Conservation (phyloP, 1,284 basidiomycete genomes). For the Pseudozyma sp. region DNA sequence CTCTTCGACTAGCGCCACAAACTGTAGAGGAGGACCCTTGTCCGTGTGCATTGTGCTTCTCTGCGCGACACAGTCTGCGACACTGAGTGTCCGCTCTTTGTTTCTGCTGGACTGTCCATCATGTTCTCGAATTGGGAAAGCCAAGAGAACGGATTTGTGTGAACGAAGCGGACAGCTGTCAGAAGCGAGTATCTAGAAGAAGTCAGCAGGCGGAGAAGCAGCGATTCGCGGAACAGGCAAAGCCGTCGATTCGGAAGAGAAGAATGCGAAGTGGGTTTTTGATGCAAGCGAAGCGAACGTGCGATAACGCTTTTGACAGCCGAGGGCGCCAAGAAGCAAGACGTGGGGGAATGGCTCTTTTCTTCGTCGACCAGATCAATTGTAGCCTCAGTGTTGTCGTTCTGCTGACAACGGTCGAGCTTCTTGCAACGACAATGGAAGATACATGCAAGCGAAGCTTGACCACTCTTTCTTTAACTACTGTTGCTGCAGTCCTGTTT, state of each 20-base stretch:
- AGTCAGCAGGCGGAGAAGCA: too few species aligned
- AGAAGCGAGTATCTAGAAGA: too few species aligned
- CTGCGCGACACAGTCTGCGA: background rate
- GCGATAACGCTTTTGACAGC: conserved; percentile 35
- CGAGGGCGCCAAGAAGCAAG: conserved; percentile 29
- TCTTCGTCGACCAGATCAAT: too few species aligned
- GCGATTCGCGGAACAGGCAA: too few species aligned
- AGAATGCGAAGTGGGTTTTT: conserved; percentile 4
- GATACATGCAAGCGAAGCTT: background rate
- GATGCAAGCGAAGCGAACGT: conserved; percentile 34
- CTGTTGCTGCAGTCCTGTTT: background rate
- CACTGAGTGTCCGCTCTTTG: background rate
- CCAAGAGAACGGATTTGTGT: too few species aligned
- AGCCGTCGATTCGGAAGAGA: conserved; percentile 6
- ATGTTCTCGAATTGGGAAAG: too few species aligned
- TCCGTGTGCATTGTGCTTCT: background rate
- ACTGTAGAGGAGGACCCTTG: background rate
- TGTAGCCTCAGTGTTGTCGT: background rate
- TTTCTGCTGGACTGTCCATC: too few species aligned
- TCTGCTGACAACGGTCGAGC: background rate
- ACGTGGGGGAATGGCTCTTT: conserved; percentile 12
- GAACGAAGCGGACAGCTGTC: too few species aligned
- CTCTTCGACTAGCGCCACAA: conserved; percentile 4
- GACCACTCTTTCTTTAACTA: background rate
- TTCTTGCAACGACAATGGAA: background rate